Conservation (phyloP, 768 basidiomycete species). For the Gautieria morchelliformis region DNA sequence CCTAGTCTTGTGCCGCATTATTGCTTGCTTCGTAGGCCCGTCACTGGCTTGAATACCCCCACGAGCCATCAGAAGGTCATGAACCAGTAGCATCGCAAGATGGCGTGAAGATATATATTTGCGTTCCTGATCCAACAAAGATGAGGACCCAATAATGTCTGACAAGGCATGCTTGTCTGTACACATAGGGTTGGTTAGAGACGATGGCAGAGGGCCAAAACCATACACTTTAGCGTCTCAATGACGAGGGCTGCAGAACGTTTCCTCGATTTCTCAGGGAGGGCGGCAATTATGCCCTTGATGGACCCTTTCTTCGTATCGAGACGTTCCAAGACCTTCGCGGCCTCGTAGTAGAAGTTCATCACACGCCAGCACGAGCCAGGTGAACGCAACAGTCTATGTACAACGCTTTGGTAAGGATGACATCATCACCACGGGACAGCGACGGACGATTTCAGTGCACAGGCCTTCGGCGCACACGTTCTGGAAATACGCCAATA, state of each 20-base stretch:
- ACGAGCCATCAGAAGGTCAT: conserved; percentile 75
- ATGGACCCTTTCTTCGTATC: conserved; percentile 89
- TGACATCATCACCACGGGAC: not conserved
- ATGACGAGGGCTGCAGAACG: conserved; percentile 82
- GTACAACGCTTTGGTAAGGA: conserved; percentile 2
- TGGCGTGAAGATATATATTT: conserved; percentile 65
- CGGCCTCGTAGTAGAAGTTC: conserved; percentile 96
- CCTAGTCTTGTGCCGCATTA: conserved; percentile 83
- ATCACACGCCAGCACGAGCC: conserved; percentile 30
- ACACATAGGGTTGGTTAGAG: not conserved
- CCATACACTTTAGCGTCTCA: conserved; percentile 90
- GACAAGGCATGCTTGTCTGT: conserved; percentile 70
- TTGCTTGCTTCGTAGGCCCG: conserved; percentile 81
- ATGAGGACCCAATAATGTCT: conserved; percentile 58
- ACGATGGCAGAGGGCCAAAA: not conserved
- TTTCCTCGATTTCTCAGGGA: conserved; percentile 67
- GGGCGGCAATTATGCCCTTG: conserved; percentile 66
- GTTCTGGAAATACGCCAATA: too few species aligned
- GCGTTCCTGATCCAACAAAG: conserved; percentile 65
- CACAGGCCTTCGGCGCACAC: not conserved
- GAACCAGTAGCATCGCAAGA: conserved; percentile 78
- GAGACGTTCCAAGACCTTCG: conserved; percentile 72
- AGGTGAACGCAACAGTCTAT: not conserved
- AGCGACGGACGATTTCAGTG: not conserved
- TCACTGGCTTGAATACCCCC: conserved; percentile 86